These are phyloP conservation scores for Zygotorulaspora florentina DNA, from an alignment of 805 yeast species.

Conservation along the genomic window DNA sequence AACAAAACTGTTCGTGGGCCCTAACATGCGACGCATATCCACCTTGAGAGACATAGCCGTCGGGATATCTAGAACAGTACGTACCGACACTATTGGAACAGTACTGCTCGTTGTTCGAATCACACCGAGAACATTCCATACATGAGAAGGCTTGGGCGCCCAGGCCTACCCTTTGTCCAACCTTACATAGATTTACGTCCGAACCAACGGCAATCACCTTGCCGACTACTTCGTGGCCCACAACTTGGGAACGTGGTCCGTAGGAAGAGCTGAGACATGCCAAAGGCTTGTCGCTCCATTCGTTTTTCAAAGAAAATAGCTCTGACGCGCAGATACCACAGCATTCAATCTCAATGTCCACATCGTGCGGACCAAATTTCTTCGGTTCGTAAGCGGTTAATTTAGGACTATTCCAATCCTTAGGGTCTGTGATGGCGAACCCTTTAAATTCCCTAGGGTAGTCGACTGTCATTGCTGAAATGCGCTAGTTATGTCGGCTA, in stretches of 20 bases:
- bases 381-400: constrained; percentile 49
- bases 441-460: constrained; percentile 52
- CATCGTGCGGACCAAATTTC: constrained; percentile 41
- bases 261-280: constrained; percentile 12
- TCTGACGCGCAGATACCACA: constrained; percentile 72
- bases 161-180: constrained; percentile 76
- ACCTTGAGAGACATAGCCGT: constrained; percentile 32
- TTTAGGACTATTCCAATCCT: constrained; percentile 55
- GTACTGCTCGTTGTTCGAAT: constrained; percentile 49
- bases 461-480: constrained; percentile 6
- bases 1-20: constrained; percentile 36
- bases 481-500: too few species aligned
- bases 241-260: constrained; percentile 39
- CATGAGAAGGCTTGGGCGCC: constrained; percentile 70
- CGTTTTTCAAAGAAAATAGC: constrained; percentile 23
- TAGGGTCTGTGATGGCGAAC: constrained; percentile 47
- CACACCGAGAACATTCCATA: constrained; percentile 57
- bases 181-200: constrained; percentile 46
- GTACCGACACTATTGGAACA: constrained; percentile 50
- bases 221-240: constrained; percentile 71
- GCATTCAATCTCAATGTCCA: constrained; percentile 54
- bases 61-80: constrained; percentile 37
- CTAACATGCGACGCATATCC: constrained; percentile 19
- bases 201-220: constrained; percentile 55
- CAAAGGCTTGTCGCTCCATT: constrained; percentile 21